Evolutionary conservation across 768 basidiomycete genomes (phyloP).

Genomic region (Leccinum ochraceum): DNA sequence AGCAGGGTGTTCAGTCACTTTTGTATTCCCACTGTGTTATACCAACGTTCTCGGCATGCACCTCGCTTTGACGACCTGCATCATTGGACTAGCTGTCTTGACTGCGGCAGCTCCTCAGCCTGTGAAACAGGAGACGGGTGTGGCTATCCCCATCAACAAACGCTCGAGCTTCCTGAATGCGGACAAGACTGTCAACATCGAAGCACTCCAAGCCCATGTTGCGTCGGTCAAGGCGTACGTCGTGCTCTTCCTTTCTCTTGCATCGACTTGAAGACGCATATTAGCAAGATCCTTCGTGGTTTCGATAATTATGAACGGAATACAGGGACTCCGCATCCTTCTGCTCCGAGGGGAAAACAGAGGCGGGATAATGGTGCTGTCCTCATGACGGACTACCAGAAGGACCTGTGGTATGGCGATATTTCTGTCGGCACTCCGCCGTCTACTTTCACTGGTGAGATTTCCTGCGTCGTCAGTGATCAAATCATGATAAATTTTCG

Average conservation of each 20-base stretch:
- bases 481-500: neutral
- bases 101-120: constrained; percentile 6
- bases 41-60: neutral
- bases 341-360: neutral
- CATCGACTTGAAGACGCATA: neutral
- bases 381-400: neutral
- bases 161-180: constrained; percentile 3
- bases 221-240: constrained; percentile 10
- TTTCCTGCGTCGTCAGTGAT: neutral
- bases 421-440: constrained; percentile 11
- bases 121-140: neutral
- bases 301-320: neutral
- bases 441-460: neutral
- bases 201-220: constrained; percentile 8
- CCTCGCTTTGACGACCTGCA: neutral
- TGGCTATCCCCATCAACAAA: constrained; percentile 14
- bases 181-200: constrained; percentile 7
- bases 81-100: constrained; percentile 5
- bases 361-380: neutral
- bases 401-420: constrained; percentile 9
- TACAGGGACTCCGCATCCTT: neutral
- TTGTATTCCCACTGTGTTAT: no score
- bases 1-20: no score
- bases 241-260: neutral
- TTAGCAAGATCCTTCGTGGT: constrained; percentile 6